These are phyloP conservation scores for Notholithocarpus densiflorus DNA, from an alignment of 306 rosid genomes.

Conservation along the genomic window DNA sequence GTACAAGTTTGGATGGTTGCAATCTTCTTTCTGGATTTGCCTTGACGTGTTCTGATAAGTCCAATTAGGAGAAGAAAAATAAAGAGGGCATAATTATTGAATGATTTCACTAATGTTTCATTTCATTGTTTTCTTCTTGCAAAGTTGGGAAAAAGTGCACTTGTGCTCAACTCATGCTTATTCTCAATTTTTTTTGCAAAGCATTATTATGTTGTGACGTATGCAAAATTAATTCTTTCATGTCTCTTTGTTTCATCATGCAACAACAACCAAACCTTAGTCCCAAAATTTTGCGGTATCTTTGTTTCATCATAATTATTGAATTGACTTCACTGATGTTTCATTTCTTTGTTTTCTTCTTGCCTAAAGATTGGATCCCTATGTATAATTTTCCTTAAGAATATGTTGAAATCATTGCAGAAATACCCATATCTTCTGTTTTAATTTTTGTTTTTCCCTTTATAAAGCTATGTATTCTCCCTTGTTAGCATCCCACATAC, in stretches of 20 bases:
- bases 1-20: neutral
- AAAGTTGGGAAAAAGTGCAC: neutral
- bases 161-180: too few relatives aligned
- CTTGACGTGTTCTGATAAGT: neutral
- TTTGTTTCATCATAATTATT: conserved; percentile 5
- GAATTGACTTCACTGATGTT: neutral
- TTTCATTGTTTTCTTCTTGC: neutral
- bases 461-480: neutral
- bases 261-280: too few relatives aligned
- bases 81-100: neutral
- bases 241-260: neutral
- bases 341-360: neutral
- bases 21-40: neutral
- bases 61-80: neutral
- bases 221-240: neutral
- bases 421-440: conserved; percentile 2
- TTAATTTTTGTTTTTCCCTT: conserved; percentile 8
- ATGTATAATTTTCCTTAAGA: neutral
- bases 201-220: neutral
- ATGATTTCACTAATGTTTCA: neutral
- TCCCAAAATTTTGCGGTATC: neutral
- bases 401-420: conserved; percentile 9
- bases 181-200: neutral
- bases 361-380: conserved; percentile 8
- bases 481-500: neutral